These are phyloP conservation scores for Claviceps sp. DNA, from an alignment of 2,329 filamentous ascomycete genomes.

Conservation along the genomic window DNA sequence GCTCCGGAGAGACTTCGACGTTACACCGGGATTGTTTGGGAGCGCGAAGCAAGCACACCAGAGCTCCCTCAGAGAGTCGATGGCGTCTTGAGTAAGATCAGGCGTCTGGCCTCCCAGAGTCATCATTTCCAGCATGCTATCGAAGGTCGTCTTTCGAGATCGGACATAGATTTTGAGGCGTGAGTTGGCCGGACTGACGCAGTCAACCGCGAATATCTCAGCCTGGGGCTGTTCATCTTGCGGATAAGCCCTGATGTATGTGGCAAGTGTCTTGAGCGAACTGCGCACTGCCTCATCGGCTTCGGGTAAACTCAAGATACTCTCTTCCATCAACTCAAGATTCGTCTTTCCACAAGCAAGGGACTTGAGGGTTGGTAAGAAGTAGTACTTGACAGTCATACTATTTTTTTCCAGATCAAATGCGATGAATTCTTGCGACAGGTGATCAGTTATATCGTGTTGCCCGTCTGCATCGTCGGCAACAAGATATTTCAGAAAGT, in stretches of 20 bases:
- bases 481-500: background rate
- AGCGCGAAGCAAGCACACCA: background rate
- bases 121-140: constrained; percentile 14
- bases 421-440: background rate
- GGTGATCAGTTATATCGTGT: background rate
- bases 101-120: constrained; percentile 11
- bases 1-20: constrained; percentile 4
- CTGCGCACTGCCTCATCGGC: background rate
- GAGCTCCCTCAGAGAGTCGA: background rate
- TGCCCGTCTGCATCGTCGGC: background rate
- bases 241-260: background rate
- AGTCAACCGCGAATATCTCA: constrained; percentile 22
- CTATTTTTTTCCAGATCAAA: background rate
- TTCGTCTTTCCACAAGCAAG: background rate
- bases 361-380: background rate
- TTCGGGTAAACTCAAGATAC: background rate
- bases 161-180: constrained; percentile 25
- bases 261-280: constrained; percentile 2
- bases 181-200: constrained; percentile 13
- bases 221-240: background rate
- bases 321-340: background rate
- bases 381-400: background rate
- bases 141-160: constrained; percentile 16
- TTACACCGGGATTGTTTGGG: background rate
- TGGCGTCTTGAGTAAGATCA: background rate